A percentile compares a stretch with the other conserved stretches of the same genome.
phyloP scores from a whole-genome alignment of 2,329 filamentous ascomycete genomes.

The Penicillium sp. region DNA sequence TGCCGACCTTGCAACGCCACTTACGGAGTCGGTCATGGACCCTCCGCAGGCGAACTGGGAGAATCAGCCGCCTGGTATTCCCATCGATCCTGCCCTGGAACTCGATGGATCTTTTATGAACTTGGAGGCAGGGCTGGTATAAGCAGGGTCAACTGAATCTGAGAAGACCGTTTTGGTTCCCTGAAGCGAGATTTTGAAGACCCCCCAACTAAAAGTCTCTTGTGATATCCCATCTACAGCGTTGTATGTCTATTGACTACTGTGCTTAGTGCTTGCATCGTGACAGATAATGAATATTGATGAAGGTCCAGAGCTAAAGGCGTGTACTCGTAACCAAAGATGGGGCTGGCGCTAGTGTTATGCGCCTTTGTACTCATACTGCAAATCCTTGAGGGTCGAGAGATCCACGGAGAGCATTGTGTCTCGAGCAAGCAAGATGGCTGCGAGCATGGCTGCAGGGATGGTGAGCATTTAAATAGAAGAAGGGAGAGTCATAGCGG shows the following conservation, averaged over 20 bases:
- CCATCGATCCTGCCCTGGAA: constrained; percentile 48
- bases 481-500: background rate
- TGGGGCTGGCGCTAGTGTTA: constrained; percentile 18
- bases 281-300: background rate
- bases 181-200: background rate
- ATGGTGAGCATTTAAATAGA: constrained; percentile 25
- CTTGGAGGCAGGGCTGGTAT: background rate
- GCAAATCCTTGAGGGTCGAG: constrained; percentile 40
- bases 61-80: constrained; percentile 35
- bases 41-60: background rate
- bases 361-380: constrained; percentile 47
- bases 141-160: background rate
- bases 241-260: background rate
- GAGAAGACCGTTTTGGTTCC: background rate
- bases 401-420: constrained; percentile 45
- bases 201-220: background rate
- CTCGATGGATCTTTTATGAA: constrained; percentile 22
- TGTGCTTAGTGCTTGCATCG: background rate
- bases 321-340: background rate
- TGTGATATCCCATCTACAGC: constrained; percentile 10
- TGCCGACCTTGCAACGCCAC: constrained; percentile 29
- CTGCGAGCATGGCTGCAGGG: constrained; percentile 35
- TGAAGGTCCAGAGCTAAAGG: background rate
- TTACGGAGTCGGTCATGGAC: background rate
- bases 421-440: constrained; percentile 35